Percentiles rank a stretch among this genome's conserved stretches.
Evolutionary conservation across 192 early-diverging fungal genomes (phyloP).

Genomic region (Coemansia sp.): DNA sequence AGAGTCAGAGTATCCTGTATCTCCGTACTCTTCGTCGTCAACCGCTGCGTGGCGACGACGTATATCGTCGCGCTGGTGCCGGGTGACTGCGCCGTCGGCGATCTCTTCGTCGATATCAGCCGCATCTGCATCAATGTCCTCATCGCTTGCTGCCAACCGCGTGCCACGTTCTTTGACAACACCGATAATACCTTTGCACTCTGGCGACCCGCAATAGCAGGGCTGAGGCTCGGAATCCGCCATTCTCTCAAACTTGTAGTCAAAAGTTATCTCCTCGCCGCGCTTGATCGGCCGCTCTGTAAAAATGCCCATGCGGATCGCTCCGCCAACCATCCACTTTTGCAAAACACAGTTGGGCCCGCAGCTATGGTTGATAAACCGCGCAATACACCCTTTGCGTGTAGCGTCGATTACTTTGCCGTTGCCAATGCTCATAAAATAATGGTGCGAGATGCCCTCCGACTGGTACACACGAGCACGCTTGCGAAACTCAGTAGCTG

Average conservation of each 20-base stretch:
- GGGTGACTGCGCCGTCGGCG: constrained; percentile 57
- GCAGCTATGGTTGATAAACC: constrained; percentile 99
- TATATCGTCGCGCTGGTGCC: constrained; percentile 57
- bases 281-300: constrained; percentile 70
- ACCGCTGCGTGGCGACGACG: constrained; percentile 52
- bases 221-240: constrained; percentile 79
- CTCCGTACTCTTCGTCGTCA: constrained; percentile 55
- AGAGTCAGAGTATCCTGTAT: constrained; percentile 36
- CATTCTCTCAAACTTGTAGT: constrained; percentile 96
- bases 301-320: constrained; percentile 95
- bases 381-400: constrained; percentile 85
- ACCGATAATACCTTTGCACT: constrained; percentile 91
- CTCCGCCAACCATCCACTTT: constrained; percentile 94
- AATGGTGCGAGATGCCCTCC: constrained; percentile 88
- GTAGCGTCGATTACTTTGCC: constrained; percentile 97
- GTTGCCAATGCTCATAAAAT: constrained; percentile 95
- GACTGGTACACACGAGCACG: constrained; percentile 79
- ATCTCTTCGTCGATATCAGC: constrained; percentile 60
- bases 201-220: constrained; percentile 87
- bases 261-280: constrained; percentile 94
- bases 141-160: constrained; percentile 8
- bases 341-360: constrained; percentile 91
- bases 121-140: constrained; percentile 57
- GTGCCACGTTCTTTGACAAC: constrained; percentile 64
- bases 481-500: constrained; percentile 77